Evolutionary conservation across 1,284 basidiomycete species (phyloP), one percentile per base, ranked within the genome.

Genomic region (Cystobasidiaceae sp.): DNA sequence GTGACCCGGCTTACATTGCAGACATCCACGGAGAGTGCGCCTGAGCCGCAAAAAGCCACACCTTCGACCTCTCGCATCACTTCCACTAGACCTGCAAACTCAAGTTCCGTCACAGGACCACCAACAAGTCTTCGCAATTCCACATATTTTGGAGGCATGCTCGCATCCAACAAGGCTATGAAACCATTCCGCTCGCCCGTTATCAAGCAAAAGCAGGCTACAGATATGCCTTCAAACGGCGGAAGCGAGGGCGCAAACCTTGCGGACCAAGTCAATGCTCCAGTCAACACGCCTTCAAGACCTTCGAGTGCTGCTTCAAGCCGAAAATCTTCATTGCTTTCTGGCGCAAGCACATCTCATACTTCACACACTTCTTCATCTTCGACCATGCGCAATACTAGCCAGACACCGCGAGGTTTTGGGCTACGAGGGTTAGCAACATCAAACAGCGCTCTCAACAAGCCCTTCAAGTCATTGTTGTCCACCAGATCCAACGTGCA

Each of bases 141-240:
- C n/a, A 56, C 54, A n/a, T 43, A 43, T n/a, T 51, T 64, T 23
- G 61, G 61, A 51, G 61, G 61, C 7, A 51, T 64, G 43, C 33
- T 64, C 15, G 61, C 61, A 13, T 64, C 61, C 3, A 51, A 39
- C 15, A 56, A 56, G 17, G 43, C 61, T 21, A 64, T 64, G 61
- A 64, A 45, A 23, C 51, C 61, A 2, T 55, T 64, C 33, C 61
- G 61, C 1, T 64, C 61, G 21, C 61, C 61, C 48, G 37, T 64
- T 27, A 46, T 45, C n/a, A 34, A 25, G 15, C 37, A 41, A 8
- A 56, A 56, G 25, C 39, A 56, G 17, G 19, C 15, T 19, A 21
- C 51, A 21, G 32, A n/a, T n/a, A n/a, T n/a, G n/a, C n/a, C 51
- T 21, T 34, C 23, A 13, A 30, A 17, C 34, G 48, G 7, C 6